Base-by-base conservation (phyloP, 2,329 filamentous ascomycete genomes). In the Paraphoma chrysanthemicola region DNA sequence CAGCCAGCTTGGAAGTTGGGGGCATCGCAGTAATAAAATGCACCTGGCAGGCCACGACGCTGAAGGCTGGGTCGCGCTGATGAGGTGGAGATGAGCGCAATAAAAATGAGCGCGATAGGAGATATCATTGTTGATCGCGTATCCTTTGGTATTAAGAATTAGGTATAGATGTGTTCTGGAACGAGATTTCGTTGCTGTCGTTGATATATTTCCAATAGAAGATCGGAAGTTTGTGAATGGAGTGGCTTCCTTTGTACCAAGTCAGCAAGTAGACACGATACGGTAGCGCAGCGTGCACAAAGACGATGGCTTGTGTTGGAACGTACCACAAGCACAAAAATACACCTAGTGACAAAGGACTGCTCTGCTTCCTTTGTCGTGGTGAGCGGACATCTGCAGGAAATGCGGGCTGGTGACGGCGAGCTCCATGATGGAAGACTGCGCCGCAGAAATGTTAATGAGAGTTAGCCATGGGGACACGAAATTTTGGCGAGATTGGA, bases 31-130 rank as follows among this genome's bases (percentile, higher is more conserved):
- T 69, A 68, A 60, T 75, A 76, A 17, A 74, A 69, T 18, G 71
- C 73, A 23, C 73, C 73, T 16, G 73, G 69, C 18, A 75, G 72
- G n/a, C 71, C 72, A 36, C 72, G 72, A 9, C 63, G 63, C 16
- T 64, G 59, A 16, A 72, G 52, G 14, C 30, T 59, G n/a, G 55
- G 62, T 14, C 48, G 56, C 12, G 61, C 62, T 14, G 62, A 41
- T 29, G 38, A 47, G 30, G 59, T n/a, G 23, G 56, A 54, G 38
- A 63, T 46, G 16, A 55, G 17, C 43, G 54, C 53, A n/a, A 58
- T 45, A 8, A 68, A n/a, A n/a, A 59, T 42, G 39, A 59, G 44
- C 23, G 54, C 16, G 17, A 47, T 51, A 17, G 55, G 42, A 12
- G 51, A 18, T 29, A 56, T 46, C 47, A 58, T 57, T 42, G 56